Conservation (phyloP, 1,284 basidiomycete species). For the Termitomyces sp. region DNA sequence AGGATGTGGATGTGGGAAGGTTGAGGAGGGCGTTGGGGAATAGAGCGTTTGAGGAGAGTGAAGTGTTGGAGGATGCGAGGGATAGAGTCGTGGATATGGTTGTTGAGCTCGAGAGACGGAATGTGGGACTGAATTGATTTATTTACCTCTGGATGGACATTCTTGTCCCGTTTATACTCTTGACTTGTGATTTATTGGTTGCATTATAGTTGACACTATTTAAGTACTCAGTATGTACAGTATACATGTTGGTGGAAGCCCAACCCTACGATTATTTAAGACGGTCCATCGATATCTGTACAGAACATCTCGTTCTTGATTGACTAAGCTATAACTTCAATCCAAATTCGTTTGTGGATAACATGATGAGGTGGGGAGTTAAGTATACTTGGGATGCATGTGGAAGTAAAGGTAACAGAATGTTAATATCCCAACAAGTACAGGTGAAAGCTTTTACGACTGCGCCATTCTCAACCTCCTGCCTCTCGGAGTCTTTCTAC, state of each 20-base stretch:
- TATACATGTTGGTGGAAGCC: too few relatives aligned
- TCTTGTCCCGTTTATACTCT: not conserved
- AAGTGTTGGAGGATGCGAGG: conserved; percentile 56
- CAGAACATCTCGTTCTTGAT: too few relatives aligned
- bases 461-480: conserved; percentile 15
- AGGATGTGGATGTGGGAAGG: conserved; percentile 31
- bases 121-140: conserved; percentile 17
- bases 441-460: not conserved
- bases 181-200: not conserved
- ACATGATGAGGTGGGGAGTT: not conserved
- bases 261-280: too few relatives aligned
- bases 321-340: too few relatives aligned
- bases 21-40: conserved; percentile 52
- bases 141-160: not conserved
- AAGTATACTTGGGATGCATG: not conserved
- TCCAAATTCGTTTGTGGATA: not conserved
- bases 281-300: too few relatives aligned
- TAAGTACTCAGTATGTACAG: too few relatives aligned
- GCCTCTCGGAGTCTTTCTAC: conserved; percentile 21
- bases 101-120: conserved; percentile 43
- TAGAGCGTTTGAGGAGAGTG: conserved; percentile 52
- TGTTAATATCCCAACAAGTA: not conserved
- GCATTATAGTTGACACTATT: too few relatives aligned
- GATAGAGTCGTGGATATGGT: conserved; percentile 66
- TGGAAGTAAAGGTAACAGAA: not conserved